Evolutionary conservation across 805 yeast genomes (phyloP).

Genomic region (Hanseniaspora meyeri): DNA sequence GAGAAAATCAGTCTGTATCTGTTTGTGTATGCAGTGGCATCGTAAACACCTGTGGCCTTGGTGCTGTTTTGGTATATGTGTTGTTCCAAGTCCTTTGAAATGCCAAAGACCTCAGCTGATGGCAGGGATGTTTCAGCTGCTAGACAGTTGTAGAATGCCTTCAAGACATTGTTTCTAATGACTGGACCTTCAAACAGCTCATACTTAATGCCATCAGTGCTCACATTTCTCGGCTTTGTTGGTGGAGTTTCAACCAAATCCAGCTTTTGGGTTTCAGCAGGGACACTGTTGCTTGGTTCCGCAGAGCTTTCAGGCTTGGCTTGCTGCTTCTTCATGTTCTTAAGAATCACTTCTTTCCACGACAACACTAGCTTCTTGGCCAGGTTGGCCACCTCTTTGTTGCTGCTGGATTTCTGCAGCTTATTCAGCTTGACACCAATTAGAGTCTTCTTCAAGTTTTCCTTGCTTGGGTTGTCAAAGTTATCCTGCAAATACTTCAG

Average conservation of each 20-base stretch:
- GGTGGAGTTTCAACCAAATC: constrained; percentile 13
- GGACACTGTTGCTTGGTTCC: constrained; percentile 1
- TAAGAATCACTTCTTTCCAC: constrained; percentile 84
- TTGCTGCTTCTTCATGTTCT: constrained; percentile 35
- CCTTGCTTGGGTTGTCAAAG: constrained; percentile 66
- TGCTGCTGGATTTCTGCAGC: constrained; percentile 48
- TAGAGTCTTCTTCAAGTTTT: constrained; percentile 74
- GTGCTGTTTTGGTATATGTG: constrained; percentile 33
- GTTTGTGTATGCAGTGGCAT: constrained; percentile 51
- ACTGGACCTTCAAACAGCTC: constrained; percentile 1
- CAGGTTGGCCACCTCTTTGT: constrained; percentile 51
- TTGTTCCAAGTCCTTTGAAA: constrained; percentile 60
- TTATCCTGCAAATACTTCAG: constrained; percentile 41
- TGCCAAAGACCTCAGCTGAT: constrained; percentile 46
- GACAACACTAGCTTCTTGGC: constrained; percentile 72
- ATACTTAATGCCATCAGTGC: constrained; percentile 67
- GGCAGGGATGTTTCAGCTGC: constrained; percentile 64
- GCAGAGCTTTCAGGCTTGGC: constrained; percentile 16
- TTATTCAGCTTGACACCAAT: constrained; percentile 96
- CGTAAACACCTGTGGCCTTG: constrained; percentile 34
- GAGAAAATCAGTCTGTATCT: constrained; percentile 77
- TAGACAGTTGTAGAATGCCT: constrained; percentile 77
- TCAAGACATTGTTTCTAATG: constrained; percentile 63
- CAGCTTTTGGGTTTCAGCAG: background rate
- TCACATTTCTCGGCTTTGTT: constrained; percentile 56